phyloP scores from a whole-genome alignment of 352 stramenopile species.

The Globisporangium nagaii region DNA sequence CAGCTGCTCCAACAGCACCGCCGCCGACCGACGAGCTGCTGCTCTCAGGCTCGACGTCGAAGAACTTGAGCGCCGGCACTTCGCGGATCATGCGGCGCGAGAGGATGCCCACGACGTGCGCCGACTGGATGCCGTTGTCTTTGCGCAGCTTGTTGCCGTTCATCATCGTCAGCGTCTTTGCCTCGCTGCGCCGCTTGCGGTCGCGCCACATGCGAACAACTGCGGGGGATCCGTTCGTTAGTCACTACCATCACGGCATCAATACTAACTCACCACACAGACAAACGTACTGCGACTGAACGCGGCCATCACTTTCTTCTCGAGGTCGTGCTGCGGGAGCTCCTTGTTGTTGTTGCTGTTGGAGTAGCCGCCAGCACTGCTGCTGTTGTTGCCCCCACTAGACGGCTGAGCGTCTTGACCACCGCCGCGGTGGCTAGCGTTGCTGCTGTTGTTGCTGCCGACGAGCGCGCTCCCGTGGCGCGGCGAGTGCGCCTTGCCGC shows the following conservation, averaged over 20 bases:
- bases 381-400: not conserved
- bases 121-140: slow-evolving; percentile 50
- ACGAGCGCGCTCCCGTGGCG: slow-evolving; percentile 11
- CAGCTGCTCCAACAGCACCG: not conserved
- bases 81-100: slow-evolving; percentile 67
- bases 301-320: slow-evolving; percentile 36
- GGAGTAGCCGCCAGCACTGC: not conserved
- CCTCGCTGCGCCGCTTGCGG: slow-evolving; percentile 40
- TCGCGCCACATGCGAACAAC: slow-evolving; percentile 64
- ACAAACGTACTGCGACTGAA: slow-evolving; percentile 50
- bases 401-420: not conserved
- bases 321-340: slow-evolving; percentile 17
- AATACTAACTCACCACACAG: not conserved
- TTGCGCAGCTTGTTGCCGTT: slow-evolving; percentile 49
- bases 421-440: not conserved
- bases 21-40: not conserved
- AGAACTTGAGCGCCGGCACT: slow-evolving; percentile 75
- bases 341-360: slow-evolving; percentile 12
- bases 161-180: slow-evolving; percentile 41
- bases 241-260: not conserved
- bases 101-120: slow-evolving; percentile 69
- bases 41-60: slow-evolving; percentile 37
- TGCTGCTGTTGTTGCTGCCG: not conserved
- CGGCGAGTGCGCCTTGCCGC: slow-evolving; percentile 5
- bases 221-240: no score